These are phyloP conservation scores for Eimeria brunetti DNA, from an alignment of 169 alveolate species.

Conservation along the genomic window DNA sequence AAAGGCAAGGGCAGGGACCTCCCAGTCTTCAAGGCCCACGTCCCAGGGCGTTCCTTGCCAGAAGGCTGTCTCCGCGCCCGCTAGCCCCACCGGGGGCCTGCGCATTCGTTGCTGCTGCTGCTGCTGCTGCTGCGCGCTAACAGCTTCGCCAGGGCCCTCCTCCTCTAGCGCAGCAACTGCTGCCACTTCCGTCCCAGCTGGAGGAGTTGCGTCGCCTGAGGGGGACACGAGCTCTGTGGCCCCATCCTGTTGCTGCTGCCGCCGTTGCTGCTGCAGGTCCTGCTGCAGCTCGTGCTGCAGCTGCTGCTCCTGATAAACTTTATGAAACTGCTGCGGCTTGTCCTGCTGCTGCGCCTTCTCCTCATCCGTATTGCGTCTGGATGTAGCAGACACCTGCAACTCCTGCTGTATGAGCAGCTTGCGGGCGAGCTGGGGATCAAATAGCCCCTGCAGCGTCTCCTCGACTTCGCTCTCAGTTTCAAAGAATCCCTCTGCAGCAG, in stretches of 20 bases:
- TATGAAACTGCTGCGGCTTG: conserved; percentile 17
- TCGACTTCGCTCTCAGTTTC: conserved; percentile 61
- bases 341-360: conserved; percentile 15
- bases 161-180: conserved; percentile 22
- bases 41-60: conserved; percentile 80
- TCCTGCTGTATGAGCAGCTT: conserved; percentile 40
- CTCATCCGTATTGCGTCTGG: background rate
- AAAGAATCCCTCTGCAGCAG: conserved; percentile 49
- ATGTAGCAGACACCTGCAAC: background rate
- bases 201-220: conserved; percentile 59
- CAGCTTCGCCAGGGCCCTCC: conserved; percentile 40
- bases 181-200: conserved; percentile 43
- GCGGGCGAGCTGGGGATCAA: conserved; percentile 68
- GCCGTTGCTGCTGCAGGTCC: conserved; percentile 24
- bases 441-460: conserved; percentile 55
- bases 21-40: conserved; percentile 76
- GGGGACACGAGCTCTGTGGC: conserved; percentile 38
- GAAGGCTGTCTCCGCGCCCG: conserved; percentile 49
- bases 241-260: conserved; percentile 21
- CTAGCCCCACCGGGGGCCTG: conserved; percentile 30
- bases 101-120: conserved; percentile 38
- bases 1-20: conserved; percentile 37
- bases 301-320: conserved; percentile 7
- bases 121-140: conserved; percentile 14
- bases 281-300: conserved; percentile 14